phyloP scores from a whole-genome alignment of 139 green algal genomes.

The Tetradesmus obliquus region DNA sequence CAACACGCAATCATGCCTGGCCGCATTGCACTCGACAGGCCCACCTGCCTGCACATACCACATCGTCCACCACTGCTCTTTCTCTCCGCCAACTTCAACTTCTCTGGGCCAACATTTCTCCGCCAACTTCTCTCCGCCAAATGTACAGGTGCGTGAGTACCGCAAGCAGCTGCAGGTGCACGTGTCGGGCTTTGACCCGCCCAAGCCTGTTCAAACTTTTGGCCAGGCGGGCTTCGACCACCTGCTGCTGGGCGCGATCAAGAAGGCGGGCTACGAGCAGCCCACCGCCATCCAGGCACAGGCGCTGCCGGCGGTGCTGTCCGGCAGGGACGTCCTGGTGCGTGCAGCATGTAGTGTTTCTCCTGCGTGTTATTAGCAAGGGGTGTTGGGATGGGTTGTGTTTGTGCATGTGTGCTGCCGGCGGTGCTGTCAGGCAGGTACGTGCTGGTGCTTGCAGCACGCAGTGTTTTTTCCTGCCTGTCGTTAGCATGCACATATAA shows the following conservation, averaged over 20 bases:
- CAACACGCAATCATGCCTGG: too few species aligned
- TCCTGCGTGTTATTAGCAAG: not conserved
- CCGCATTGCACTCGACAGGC: too few species aligned
- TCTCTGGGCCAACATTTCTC: too few species aligned
- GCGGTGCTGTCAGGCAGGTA: not conserved
- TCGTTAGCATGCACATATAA: too few species aligned
- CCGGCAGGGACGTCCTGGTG: slow-evolving; percentile 84
- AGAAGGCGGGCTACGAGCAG: slow-evolving; percentile 91
- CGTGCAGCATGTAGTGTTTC: not conserved
- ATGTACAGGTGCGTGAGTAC: slow-evolving; percentile 58
- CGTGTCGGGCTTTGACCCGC: slow-evolving; percentile 77
- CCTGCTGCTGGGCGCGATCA: slow-evolving; percentile 75
- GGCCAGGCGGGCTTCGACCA: slow-evolving; percentile 83
- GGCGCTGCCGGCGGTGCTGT: slow-evolving; percentile 82
- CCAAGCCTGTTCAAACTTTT: slow-evolving; percentile 79
- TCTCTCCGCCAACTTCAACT: too few species aligned
- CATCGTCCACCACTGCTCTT: too few species aligned
- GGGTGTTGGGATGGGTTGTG: too few species aligned
- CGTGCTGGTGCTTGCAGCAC: not conserved
- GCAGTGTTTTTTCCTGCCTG: too few species aligned
- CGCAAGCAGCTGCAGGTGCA: slow-evolving; percentile 72
- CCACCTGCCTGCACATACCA: too few species aligned
- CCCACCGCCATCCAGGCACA: slow-evolving; percentile 97
- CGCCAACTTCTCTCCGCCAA: too few species aligned
- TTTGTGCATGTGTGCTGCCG: not conserved